phyloP scores from a whole-genome alignment of 805 yeast species.

The Spathaspora girioi region DNA sequence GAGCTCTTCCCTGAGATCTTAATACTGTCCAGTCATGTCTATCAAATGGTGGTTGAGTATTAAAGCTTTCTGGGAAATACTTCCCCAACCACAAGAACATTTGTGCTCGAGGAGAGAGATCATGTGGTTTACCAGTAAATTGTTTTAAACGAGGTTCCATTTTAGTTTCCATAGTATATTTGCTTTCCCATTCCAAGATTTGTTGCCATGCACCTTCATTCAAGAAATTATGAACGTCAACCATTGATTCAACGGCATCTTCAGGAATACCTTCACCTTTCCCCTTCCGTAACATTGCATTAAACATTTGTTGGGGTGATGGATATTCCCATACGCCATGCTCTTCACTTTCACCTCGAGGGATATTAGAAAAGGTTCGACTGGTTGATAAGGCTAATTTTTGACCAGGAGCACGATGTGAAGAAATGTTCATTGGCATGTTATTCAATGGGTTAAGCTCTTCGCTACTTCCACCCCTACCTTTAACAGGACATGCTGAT shows the following conservation, averaged over 20 bases:
- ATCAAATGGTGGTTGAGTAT: slow-evolving; percentile 87
- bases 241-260: slow-evolving; percentile 96
- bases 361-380: slow-evolving; percentile 80
- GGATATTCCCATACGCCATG: slow-evolving; percentile 97
- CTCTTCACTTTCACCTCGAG: slow-evolving; percentile 63
- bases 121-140: slow-evolving; percentile 91
- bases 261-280: slow-evolving; percentile 86
- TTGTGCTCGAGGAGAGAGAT: slow-evolving; percentile 81
- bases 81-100: slow-evolving; percentile 62
- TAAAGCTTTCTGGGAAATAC: slow-evolving; percentile 68
- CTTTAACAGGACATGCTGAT: slow-evolving; percentile 35
- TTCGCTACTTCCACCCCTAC: slow-evolving; percentile 16
- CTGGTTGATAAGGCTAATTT: slow-evolving; percentile 73
- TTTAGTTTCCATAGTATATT: slow-evolving; percentile 52
- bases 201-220: slow-evolving; percentile 99
- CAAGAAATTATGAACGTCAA: slow-evolving; percentile 89
- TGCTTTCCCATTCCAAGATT: slow-evolving; percentile 85
- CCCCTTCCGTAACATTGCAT: slow-evolving; percentile 95
- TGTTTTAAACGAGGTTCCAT: slow-evolving; percentile 72
- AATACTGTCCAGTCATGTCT: slow-evolving; percentile 98
- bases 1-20: slow-evolving; percentile 47
- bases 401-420: slow-evolving; percentile 76
- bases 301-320: slow-evolving; percentile 97
- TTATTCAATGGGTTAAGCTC: slow-evolving; percentile 78
- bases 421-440: slow-evolving; percentile 75